phyloP scores from a whole-genome alignment of 768 basidiomycete species.

The Termitomyces sp. region DNA sequence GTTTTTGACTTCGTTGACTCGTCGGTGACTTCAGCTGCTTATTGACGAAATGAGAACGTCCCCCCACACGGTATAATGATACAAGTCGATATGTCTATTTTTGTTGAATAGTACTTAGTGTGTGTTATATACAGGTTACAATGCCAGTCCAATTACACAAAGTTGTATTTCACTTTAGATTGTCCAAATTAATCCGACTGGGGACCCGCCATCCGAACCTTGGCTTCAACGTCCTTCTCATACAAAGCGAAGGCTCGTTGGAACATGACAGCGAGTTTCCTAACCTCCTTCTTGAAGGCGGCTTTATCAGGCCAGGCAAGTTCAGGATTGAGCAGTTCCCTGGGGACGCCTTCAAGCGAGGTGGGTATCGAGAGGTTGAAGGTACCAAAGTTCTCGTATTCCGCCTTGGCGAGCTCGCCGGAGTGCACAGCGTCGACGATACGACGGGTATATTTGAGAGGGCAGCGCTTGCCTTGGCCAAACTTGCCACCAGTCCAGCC shows the following conservation, averaged over 20 bases:
- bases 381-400: conserved; percentile 78
- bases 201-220: conserved; percentile 83
- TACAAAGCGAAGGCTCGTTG: conserved; percentile 90
- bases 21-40: too few species aligned
- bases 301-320: conserved; percentile 87
- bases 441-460: conserved; percentile 91
- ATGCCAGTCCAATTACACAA: conserved; percentile 6
- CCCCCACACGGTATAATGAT: not conserved
- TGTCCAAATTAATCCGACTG: conserved; percentile 21
- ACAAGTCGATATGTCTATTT: conserved; percentile 5
- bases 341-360: conserved; percentile 78
- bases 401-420: conserved; percentile 82
- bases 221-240: conserved; percentile 77
- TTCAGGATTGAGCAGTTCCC: conserved; percentile 85
- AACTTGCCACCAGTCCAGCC: conserved; percentile 96
- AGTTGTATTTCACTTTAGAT: not conserved
- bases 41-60: too few species aligned
- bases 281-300: conserved; percentile 84
- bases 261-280: conserved; percentile 93
- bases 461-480: conserved; percentile 90
- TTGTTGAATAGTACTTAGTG: conserved; percentile 5
- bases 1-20: too few species aligned
- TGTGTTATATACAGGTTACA: conserved; percentile 2
- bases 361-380: conserved; percentile 89
- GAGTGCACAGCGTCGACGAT: conserved; percentile 98